phyloP scores from a whole-genome alignment of 1,284 basidiomycete genomes.

The Peniophora sp. region DNA sequence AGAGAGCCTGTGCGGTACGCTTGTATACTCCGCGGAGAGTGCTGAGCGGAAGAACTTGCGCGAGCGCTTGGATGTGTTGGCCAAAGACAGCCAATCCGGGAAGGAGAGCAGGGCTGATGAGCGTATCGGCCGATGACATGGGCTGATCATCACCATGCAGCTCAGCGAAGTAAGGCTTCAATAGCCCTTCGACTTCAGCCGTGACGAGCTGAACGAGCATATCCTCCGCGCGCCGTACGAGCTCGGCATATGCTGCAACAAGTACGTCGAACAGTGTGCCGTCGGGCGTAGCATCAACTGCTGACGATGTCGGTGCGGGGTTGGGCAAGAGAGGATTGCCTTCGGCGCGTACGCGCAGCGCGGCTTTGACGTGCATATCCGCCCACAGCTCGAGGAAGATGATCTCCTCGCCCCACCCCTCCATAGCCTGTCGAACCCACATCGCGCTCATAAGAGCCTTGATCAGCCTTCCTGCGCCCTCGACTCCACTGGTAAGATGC shows the following conservation, averaged over 20 bases:
- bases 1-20: constrained; percentile 54
- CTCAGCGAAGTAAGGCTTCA: constrained; percentile 51
- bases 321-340: constrained; percentile 43
- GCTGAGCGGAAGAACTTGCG: constrained; percentile 48
- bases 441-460: constrained; percentile 77
- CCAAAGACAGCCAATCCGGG: constrained; percentile 67
- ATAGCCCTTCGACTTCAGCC: constrained; percentile 66
- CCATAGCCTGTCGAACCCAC: constrained; percentile 61
- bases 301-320: constrained; percentile 25
- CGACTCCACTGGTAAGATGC: constrained; percentile 67
- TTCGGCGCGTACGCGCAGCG: constrained; percentile 44
- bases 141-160: constrained; percentile 8
- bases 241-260: constrained; percentile 50
- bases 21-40: constrained; percentile 59
- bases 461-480: constrained; percentile 73
- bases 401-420: constrained; percentile 79
- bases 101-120: constrained; percentile 60
- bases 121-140: constrained; percentile 32
- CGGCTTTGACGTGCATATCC: constrained; percentile 57
- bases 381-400: constrained; percentile 86
- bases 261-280: constrained; percentile 74
- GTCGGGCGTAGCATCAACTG: constrained; percentile 24
- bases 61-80: constrained; percentile 61
- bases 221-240: constrained; percentile 72
- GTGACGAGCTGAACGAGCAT: constrained; percentile 78